Evolutionary conservation across 2,329 filamentous ascomycete genomes (phyloP).

Genomic region (Fusarium sp.): DNA sequence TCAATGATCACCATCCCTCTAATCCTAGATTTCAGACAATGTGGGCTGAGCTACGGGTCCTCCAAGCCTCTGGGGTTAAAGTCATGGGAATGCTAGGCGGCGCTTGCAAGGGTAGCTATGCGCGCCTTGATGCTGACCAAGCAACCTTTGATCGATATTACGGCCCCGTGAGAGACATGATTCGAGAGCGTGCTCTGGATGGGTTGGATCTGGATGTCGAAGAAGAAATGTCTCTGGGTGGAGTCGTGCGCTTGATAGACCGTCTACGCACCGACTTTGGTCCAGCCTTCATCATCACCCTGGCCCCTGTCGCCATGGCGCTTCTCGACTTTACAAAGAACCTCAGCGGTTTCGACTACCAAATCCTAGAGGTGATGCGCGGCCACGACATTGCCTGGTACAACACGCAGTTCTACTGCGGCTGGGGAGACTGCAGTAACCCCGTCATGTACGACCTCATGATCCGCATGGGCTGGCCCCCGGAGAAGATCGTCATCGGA

Average conservation of each 20-base stretch:
- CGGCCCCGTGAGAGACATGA: slow-evolving; percentile 70
- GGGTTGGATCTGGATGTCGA: slow-evolving; percentile 85
- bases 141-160: slow-evolving; percentile 80
- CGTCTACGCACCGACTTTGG: slow-evolving; percentile 77
- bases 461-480: slow-evolving; percentile 73
- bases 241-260: slow-evolving; percentile 74
- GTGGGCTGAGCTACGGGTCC: slow-evolving; percentile 79
- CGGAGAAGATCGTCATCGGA: slow-evolving; percentile 80
- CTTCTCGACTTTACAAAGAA: slow-evolving; percentile 66
- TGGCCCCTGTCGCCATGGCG: slow-evolving; percentile 84
- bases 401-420: slow-evolving; percentile 93
- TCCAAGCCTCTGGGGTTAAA: slow-evolving; percentile 80
- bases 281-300: slow-evolving; percentile 76
- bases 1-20: slow-evolving; percentile 83
- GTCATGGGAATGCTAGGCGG: slow-evolving; percentile 90
- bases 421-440: slow-evolving; percentile 73
- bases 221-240: slow-evolving; percentile 75
- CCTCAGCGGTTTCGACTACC: slow-evolving; percentile 85
- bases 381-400: slow-evolving; percentile 82
- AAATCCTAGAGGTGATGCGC: slow-evolving; percentile 74
- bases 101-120: slow-evolving; percentile 79
- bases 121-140: slow-evolving; percentile 64
- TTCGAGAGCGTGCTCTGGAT: slow-evolving; percentile 70
- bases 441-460: slow-evolving; percentile 63
- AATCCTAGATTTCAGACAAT: slow-evolving; percentile 74